Base-by-base conservation (phyloP, 2,329 filamentous ascomycete genomes). In the Eutypella sp. region DNA sequence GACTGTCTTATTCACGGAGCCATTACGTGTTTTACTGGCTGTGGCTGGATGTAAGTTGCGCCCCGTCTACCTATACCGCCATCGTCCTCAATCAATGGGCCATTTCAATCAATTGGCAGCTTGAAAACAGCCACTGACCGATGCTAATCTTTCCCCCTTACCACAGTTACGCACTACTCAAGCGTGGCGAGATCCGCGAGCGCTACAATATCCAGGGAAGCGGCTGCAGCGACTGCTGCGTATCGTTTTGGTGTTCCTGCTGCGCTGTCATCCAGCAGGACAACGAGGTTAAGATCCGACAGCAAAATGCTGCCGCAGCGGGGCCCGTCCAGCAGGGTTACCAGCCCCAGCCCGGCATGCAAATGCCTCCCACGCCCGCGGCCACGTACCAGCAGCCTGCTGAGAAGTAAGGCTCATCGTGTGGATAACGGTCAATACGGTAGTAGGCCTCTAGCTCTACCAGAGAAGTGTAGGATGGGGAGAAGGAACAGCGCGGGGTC, bases 221-320 rank as follows among this genome's bases (percentile, higher is more conserved):
- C 41, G 61, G 62, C 13, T 66, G 57, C 47, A 57, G 57, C 25
- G 73, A 76, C 51, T 74, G 67, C 57, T 67, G 66, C 44, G 56
- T 59, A 5, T 60, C 67, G 9, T 70, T 57, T 55, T 75, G 69
- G 59, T 75, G 72, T 51, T 55, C 68, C 19, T 75, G 72, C 64
- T 75, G 72, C 55, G 57, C 61, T 3, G 56, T 74, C 27, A 62
- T 74, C 43, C 73, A 76, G 57, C 65, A 74, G 43, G 69, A 73
- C 57, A 73, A 71, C 54, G 71, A 74, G 49, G 60, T 65, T 41
- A 54, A 54, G 50, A 42, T 52, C 16, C 56, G 59, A 42, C 52
- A 58, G 49, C 41, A 43, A 40, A 53, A 52, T 22, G 52, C 46
- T 19, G 47, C 44, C n/a, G n/a, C n/a, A n/a, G n/a, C n/a, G n/a